Conservation (phyloP, 441 rosid genomes). For the Populus hybrid region DNA sequence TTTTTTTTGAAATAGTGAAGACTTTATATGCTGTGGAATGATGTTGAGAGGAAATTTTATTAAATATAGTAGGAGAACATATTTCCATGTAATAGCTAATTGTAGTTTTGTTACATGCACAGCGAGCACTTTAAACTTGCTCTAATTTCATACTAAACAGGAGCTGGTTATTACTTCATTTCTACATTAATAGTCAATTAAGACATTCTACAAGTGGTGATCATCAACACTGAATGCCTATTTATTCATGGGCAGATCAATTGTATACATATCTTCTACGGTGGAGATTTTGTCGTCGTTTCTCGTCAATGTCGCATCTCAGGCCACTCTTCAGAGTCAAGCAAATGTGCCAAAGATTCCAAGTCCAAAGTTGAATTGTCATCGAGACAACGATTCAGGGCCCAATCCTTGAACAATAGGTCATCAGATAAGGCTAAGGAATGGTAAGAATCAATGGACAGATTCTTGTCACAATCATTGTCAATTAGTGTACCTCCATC, state of each 20-base stretch:
- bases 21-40: neutral
- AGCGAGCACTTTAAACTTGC: neutral
- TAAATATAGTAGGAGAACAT: neutral
- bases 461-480: neutral
- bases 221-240: neutral
- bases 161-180: neutral
- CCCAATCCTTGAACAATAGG: conserved; percentile 20
- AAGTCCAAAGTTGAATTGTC: conserved; percentile 28
- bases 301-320: neutral
- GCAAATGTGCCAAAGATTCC: conserved; percentile 31
- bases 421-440: neutral
- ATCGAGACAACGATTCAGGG: neutral
- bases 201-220: neutral
- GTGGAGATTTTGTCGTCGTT: neutral
- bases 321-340: conserved; percentile 40
- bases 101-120: neutral
- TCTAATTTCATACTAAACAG: too few species aligned
- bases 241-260: too few species aligned
- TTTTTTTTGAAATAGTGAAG: too few species aligned
- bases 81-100: neutral
- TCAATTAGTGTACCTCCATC: neutral
- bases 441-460: neutral
- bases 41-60: too few species aligned
- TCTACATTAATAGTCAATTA: neutral
- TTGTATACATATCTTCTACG: neutral